Base-by-base conservation (phyloP, 768 basidiomycete genomes). In the Agaricus bisporus region DNA sequence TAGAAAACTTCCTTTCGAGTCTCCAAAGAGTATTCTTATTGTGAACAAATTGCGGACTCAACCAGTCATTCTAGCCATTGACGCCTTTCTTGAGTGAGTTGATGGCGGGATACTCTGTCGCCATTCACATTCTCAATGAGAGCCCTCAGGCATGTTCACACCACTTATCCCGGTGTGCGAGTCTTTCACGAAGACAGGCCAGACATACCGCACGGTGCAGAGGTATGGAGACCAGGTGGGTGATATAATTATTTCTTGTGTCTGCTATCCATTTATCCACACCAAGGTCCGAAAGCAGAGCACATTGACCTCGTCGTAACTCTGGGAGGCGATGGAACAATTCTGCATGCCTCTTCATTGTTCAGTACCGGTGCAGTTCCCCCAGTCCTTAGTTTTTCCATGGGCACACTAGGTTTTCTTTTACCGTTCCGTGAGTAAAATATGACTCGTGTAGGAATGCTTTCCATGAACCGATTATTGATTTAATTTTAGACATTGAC, bases 371-470 rank as follows among this genome's bases (percentile, higher is more conserved):
- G 88, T n/a, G 88, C 89, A 18, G 93, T 97, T 7, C 95, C 95
- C 4, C 95, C 95, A 0, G 93, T 90, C 0, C 70, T 95, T 18
- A 91, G 90, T 61, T 91, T 95, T 68, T 91, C 87, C 0, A 87
- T 93, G 88, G 95, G 95, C 7, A 94, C 91, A 8, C 75, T 98
- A 0, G 95, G 95, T 3, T 98, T 98, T 68, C 72, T 98, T 5
- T 76, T 97, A 18, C 95, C 95, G 0, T 97, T 97, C 66, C 90
- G 95, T 93, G 63, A 71, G 95, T 75, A 38, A 46, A 4, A 12
- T 18, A 11, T 32, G 4, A 32, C 50, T 42, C 46, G 4, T 39
- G 22, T 28, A 48, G 20, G 32, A 18, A 28, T 26, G 12, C 51
- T 48, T 7, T 14, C 39, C n/a, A 28, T 47, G 35, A 26, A 18